Evolutionary conservation across 2,329 filamentous ascomycete genomes (phyloP).

Genomic region (Curvularia sp.): DNA sequence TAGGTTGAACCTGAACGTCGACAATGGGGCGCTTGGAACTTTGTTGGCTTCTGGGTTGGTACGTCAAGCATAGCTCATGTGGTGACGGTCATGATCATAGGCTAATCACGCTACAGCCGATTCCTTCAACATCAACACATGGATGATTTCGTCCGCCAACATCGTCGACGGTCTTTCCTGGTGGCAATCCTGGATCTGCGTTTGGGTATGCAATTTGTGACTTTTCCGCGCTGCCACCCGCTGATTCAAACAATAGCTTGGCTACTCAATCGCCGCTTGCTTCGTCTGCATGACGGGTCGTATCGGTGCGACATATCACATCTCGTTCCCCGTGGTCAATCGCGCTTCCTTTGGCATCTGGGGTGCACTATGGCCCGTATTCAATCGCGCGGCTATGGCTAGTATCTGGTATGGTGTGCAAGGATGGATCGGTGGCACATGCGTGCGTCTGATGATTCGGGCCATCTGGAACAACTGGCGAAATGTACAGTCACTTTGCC

Average conservation of each 20-base stretch:
- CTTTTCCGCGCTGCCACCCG: not conserved
- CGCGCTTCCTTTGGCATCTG: constrained; percentile 86
- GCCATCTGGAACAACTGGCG: constrained; percentile 79
- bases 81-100: not conserved
- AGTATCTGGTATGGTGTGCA: constrained; percentile 91
- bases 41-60: constrained; percentile 84
- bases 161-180: constrained; percentile 80
- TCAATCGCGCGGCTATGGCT: constrained; percentile 87
- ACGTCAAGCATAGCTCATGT: constrained; percentile 16
- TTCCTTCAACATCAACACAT: constrained; percentile 70
- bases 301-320: constrained; percentile 86
- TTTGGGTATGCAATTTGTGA: constrained; percentile 62
- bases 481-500: constrained; percentile 37
- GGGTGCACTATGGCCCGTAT: constrained; percentile 86
- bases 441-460: constrained; percentile 87
- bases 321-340: constrained; percentile 83
- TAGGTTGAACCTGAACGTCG: constrained; percentile 77
- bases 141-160: constrained; percentile 91
- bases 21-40: constrained; percentile 88
- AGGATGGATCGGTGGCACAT: constrained; percentile 79
- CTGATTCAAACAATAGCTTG: constrained; percentile 55
- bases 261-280: constrained; percentile 76
- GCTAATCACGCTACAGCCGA: constrained; percentile 44
- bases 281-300: constrained; percentile 78
- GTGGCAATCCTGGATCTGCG: constrained; percentile 83